phyloP scores from a whole-genome alignment of 306 rosid species.

The Urtica urens region DNA sequence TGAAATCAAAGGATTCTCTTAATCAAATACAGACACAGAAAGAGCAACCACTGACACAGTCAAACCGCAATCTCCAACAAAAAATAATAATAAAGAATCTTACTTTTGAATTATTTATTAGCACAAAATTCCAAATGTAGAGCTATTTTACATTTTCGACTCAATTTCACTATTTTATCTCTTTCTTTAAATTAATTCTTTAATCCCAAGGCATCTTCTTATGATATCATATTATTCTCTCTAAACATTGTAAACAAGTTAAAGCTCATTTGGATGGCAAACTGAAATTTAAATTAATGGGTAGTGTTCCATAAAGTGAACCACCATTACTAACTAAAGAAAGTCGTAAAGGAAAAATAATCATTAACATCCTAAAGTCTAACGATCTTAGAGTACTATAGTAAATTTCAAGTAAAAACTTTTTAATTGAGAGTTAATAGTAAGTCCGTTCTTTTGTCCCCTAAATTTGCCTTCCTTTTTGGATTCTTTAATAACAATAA shows the following conservation, averaged over 20 bases:
- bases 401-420: no score
- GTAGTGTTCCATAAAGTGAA: no score
- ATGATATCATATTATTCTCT: not conserved
- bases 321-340: no score
- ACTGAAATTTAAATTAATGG: not conserved
- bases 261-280: not conserved
- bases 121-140: not conserved
- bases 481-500: no score
- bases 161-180: not conserved
- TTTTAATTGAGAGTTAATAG: no score
- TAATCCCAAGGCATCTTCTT: not conserved
- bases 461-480: no score
- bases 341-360: no score
- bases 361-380: no score
- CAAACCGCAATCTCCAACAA: conserved; percentile 8
- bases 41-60: not conserved
- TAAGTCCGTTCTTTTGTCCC: no score
- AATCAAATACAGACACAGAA: not conserved
- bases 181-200: not conserved
- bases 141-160: not conserved
- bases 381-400: no score
- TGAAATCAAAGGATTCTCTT: not conserved
- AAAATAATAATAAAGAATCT: not conserved
- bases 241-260: not conserved
- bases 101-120: not conserved